These are phyloP conservation scores for Dipodascus albidus DNA, from an alignment of 805 yeast species.

Conservation along the genomic window DNA sequence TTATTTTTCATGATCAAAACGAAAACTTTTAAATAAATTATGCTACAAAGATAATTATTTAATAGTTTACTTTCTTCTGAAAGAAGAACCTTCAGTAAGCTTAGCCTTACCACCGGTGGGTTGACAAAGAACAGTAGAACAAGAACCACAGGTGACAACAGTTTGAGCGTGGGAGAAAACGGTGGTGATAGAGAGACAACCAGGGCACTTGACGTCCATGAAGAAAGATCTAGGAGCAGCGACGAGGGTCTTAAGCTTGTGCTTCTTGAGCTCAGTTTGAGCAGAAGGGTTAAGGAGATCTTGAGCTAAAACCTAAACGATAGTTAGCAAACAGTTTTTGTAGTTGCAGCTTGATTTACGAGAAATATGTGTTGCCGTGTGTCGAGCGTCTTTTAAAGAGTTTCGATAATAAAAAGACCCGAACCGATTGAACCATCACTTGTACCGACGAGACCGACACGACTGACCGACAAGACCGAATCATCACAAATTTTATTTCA, in stretches of 20 bases:
- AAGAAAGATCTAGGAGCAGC: conserved; percentile 98
- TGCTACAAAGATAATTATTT: not conserved
- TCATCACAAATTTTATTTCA: too few relatives aligned
- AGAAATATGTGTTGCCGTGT: too few relatives aligned
- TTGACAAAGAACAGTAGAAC: conserved; percentile 96
- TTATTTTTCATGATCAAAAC: too few relatives aligned
- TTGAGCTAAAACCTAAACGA: conserved; percentile 94
- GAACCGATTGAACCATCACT: too few relatives aligned
- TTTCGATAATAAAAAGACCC: not conserved
- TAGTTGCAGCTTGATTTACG: too few relatives aligned
- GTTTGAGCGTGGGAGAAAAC: conserved; percentile 99
- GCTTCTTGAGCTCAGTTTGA: conserved; percentile 91
- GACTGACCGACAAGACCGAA: too few relatives aligned
- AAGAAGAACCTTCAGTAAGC: conserved; percentile 98
- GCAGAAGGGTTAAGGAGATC: conserved; percentile 98
- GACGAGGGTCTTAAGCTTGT: conserved; percentile 95
- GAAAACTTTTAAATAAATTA: not conserved
- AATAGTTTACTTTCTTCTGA: conserved; percentile 83
- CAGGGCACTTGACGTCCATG: conserved; percentile 99
- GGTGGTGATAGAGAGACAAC: conserved; percentile 97
- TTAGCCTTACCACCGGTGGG: conserved; percentile 99
- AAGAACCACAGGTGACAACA: conserved; percentile 97
- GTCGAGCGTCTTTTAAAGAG: not conserved
- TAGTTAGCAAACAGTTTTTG: not conserved
- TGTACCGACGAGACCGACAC: too few relatives aligned